Evolutionary conservation across 257 asterid species (phyloP).

Genomic region (Rehmannia glutinosa): DNA sequence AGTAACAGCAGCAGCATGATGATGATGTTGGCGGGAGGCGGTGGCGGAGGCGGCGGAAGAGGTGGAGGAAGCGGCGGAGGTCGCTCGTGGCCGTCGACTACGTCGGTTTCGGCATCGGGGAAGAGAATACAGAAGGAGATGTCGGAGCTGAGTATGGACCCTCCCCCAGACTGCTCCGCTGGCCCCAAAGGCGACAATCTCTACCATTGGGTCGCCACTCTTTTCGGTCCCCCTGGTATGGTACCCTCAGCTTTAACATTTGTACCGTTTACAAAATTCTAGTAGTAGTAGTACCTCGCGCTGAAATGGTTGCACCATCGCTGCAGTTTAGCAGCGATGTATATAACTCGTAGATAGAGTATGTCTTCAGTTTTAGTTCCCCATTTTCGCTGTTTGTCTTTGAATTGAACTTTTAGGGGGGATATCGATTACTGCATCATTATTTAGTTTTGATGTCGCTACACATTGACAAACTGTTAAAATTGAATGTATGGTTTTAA

Average conservation of each 20-base stretch:
- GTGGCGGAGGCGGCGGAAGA: constrained; percentile 26
- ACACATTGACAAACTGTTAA: no score
- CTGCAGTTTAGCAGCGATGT: neutral
- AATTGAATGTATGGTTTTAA: neutral
- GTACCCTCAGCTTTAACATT: neutral
- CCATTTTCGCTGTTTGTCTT: neutral
- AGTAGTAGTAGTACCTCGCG: neutral
- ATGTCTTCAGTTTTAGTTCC: neutral
- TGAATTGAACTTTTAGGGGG: neutral
- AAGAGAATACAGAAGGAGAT: constrained; percentile 88
- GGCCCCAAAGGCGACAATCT: constrained; percentile 99
- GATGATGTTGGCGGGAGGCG: constrained; percentile 35
- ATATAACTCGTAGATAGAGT: neutral
- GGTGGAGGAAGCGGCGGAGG: constrained; percentile 48
- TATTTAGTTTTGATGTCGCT: no score
- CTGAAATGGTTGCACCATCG: constrained; percentile 2
- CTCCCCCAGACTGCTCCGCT: constrained; percentile 90
- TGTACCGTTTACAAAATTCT: neutral
- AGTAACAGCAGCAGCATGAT: constrained; percentile 26
- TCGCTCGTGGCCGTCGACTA: constrained; percentile 81
- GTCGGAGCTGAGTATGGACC: constrained; percentile 71
- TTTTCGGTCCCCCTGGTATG: constrained; percentile 81
- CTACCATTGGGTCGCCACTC: constrained; percentile 94
- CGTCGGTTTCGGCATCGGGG: constrained; percentile 84
- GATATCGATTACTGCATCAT: no score